These are phyloP conservation scores for Cystofilobasidium bisporidii DNA, from an alignment of 768 basidiomycete species.

Conservation along the genomic window DNA sequence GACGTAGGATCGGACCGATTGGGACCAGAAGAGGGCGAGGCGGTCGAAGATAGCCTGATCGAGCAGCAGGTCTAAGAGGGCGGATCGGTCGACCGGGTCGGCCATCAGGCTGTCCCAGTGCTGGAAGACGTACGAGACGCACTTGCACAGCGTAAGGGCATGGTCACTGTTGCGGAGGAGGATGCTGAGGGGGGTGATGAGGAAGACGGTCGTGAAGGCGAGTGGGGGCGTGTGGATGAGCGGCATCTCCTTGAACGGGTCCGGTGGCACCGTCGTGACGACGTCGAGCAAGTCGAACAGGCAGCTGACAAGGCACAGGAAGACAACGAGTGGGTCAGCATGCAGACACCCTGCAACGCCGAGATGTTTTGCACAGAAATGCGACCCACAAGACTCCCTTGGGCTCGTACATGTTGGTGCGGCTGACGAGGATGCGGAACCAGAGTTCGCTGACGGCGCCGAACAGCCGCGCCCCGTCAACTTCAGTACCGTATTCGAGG, in stretches of 20 bases:
- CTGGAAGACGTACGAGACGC: slow-evolving; percentile 43
- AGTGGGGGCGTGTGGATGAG: slow-evolving; percentile 22
- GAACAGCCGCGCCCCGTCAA: slow-evolving; percentile 38
- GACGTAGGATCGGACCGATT: slow-evolving; percentile 39
- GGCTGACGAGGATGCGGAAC: slow-evolving; percentile 40
- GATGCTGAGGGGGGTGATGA: slow-evolving; percentile 40
- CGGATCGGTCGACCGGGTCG: slow-evolving; percentile 37
- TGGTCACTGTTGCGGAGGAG: slow-evolving; percentile 43
- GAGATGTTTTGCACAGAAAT: background rate
- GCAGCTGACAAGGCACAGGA: slow-evolving; percentile 24
- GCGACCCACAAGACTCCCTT: slow-evolving; percentile 40
- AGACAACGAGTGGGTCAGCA: too few species aligned
- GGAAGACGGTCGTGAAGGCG: slow-evolving; percentile 41
- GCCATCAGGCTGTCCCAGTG: slow-evolving; percentile 42
- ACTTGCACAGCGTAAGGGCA: slow-evolving; percentile 43
- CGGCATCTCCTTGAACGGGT: slow-evolving; percentile 31
- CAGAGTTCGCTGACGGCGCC: slow-evolving; percentile 41
- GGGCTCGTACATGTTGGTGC: slow-evolving; percentile 43
- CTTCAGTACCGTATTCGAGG: slow-evolving; percentile 12
- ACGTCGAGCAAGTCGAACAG: slow-evolving; percentile 44
- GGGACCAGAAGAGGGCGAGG: slow-evolving; percentile 42
- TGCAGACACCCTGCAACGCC: too few species aligned
- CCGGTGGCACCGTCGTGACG: slow-evolving; percentile 38
- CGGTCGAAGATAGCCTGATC: slow-evolving; percentile 41
- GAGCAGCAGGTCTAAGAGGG: slow-evolving; percentile 42